Evolutionary conservation across 305 asterid species (phyloP).

Genomic region (Fraxinus sp.): DNA sequence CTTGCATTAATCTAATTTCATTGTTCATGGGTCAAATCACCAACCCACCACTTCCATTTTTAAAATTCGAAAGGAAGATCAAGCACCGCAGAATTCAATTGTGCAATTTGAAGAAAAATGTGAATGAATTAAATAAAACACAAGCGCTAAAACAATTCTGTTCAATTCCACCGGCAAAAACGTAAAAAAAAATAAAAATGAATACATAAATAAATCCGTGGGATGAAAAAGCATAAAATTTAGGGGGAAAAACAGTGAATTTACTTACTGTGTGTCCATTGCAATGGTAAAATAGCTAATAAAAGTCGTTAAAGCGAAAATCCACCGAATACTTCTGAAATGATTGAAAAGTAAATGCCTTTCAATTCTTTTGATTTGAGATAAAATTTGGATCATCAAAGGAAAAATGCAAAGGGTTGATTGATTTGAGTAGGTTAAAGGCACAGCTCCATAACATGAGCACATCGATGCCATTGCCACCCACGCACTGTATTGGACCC

Average conservation of each 20-base stretch:
- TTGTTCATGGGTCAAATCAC: constrained; percentile 12
- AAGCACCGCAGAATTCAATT: constrained; percentile 30
- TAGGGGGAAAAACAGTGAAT: constrained; percentile 26
- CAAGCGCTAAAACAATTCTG: constrained; percentile 5
- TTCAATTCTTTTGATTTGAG: background rate
- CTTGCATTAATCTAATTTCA: constrained; percentile 12
- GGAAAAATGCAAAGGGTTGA: background rate
- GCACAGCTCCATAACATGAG: background rate
- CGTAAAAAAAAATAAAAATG: background rate
- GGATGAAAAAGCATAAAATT: constrained; percentile 20
- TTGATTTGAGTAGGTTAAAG: background rate
- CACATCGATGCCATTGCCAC: background rate
- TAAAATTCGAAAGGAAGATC: background rate
- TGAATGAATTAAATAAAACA: constrained; percentile 18
- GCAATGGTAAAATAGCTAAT: background rate
- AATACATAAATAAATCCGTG: background rate
- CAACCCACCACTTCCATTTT: constrained; percentile 23
- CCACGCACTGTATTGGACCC: background rate
- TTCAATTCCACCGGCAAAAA: constrained; percentile 39
- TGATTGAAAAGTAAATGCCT: constrained; percentile 4
- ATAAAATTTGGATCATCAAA: background rate
- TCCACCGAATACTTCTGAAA: background rate
- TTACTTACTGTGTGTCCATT: background rate
- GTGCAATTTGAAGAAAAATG: constrained; percentile 12
- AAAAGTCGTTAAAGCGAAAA: background rate